phyloP scores from a whole-genome alignment of 2,329 filamentous ascomycete species.

The Colletotrichum shisoi region DNA sequence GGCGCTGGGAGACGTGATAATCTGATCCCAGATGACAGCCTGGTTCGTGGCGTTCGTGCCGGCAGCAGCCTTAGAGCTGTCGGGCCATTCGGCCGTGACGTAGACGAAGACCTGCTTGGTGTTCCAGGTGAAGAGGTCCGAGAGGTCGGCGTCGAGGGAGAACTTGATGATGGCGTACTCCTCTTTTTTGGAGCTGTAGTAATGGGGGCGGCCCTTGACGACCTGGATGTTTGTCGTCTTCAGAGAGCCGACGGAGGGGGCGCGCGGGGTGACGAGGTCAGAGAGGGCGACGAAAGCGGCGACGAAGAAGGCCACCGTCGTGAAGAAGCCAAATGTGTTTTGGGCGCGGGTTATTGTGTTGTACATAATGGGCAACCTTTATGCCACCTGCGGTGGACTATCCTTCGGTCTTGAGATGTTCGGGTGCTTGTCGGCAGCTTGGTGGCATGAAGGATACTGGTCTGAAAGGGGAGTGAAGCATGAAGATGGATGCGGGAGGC shows the following conservation, averaged over 20 bases:
- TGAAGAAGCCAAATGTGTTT: slow-evolving; percentile 97
- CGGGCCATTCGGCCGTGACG: slow-evolving; percentile 79
- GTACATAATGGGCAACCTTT: slow-evolving; percentile 71
- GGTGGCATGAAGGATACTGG: slow-evolving; percentile 11
- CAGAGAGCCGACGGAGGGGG: slow-evolving; percentile 68
- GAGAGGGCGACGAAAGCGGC: slow-evolving; percentile 82
- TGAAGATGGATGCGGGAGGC: slow-evolving; percentile 11
- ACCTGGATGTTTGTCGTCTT: slow-evolving; percentile 82
- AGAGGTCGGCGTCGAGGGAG: slow-evolving; percentile 89
- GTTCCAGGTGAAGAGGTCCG: slow-evolving; percentile 97
- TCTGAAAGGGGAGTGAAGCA: neutral
- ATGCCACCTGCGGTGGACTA: slow-evolving; percentile 17
- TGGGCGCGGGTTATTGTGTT: slow-evolving; percentile 84
- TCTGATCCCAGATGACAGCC: slow-evolving; percentile 94
- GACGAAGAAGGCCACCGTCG: slow-evolving; percentile 85
- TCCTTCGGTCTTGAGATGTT: neutral
- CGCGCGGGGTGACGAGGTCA: slow-evolving; percentile 74
- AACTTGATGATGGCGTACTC: slow-evolving; percentile 96
- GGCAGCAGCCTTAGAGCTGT: slow-evolving; percentile 45
- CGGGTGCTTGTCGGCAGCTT: slow-evolving; percentile 6
- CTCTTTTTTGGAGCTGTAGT: slow-evolving; percentile 90
- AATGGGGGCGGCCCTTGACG: slow-evolving; percentile 90
- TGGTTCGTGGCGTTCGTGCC: slow-evolving; percentile 63
- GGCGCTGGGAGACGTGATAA: slow-evolving; percentile 79
- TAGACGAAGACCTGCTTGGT: slow-evolving; percentile 98